Conservation (phyloP, 208 protist species). For the Trypanosoma mega region DNA sequence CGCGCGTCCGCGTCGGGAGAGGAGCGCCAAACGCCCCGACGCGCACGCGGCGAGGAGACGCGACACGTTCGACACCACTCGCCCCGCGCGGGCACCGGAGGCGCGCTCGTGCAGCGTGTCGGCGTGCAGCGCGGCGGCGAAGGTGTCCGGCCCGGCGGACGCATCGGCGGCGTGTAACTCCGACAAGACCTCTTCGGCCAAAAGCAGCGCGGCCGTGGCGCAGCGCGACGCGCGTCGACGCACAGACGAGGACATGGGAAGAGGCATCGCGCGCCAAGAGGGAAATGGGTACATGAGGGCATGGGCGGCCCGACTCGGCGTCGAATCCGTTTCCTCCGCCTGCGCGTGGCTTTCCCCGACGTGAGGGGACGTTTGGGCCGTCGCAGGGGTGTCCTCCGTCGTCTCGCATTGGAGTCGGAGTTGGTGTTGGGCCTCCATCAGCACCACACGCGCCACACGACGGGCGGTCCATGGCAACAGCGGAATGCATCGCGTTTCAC, state of each 20-base stretch:
- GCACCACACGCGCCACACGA: conserved; percentile 46
- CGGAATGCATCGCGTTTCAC: conserved; percentile 72
- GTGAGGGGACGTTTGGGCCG: too few relatives aligned
- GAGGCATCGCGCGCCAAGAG: too few relatives aligned
- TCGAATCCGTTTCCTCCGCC: too few relatives aligned
- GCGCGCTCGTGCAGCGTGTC: conserved; percentile 9
- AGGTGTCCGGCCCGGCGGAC: background rate
- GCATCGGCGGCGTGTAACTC: background rate
- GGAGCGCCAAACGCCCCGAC: conserved; percentile 19
- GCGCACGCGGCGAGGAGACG: conserved; percentile 14
- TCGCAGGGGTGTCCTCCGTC: too few relatives aligned
- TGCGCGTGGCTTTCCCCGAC: too few relatives aligned
- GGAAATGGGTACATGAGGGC: too few relatives aligned
- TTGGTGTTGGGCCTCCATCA: conserved; percentile 38
- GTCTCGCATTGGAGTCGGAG: conserved; percentile 14
- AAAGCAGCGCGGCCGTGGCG: too few relatives aligned
- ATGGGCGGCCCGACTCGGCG: too few relatives aligned
- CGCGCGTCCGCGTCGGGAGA: background rate
- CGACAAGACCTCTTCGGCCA: too few relatives aligned
- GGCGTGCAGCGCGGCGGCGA: conserved; percentile 9
- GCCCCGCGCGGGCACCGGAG: conserved; percentile 20
- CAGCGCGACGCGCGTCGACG: too few relatives aligned
- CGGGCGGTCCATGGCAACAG: conserved; percentile 63
- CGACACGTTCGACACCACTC: conserved; percentile 18
- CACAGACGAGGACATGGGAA: too few relatives aligned